phyloP scores from a whole-genome alignment of 257 asterid genomes.

The Paraleonurus japonicus region DNA sequence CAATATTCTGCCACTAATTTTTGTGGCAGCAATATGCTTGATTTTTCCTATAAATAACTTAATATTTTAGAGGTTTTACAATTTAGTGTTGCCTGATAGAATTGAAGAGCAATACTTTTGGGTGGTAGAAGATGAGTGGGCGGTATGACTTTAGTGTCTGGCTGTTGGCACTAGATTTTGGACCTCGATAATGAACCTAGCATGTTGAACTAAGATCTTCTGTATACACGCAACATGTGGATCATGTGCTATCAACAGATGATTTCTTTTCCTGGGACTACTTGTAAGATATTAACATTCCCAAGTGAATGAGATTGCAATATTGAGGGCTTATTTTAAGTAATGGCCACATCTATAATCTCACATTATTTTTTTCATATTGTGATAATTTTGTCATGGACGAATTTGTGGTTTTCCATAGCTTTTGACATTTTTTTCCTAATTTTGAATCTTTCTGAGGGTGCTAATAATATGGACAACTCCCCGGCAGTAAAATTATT shows the following conservation, averaged over 20 bases:
- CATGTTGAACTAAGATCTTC: neutral
- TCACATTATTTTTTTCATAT: neutral
- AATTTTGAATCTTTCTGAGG: neutral
- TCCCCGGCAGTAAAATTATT: neutral
- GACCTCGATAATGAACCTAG: neutral
- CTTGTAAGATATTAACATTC: neutral
- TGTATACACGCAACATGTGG: neutral
- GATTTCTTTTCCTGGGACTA: neutral
- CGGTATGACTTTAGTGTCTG: no score
- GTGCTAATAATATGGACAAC: neutral
- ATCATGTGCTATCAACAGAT: neutral
- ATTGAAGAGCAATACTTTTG: neutral
- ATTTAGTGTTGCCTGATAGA: neutral
- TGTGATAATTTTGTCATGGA: neutral
- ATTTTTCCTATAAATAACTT: neutral
- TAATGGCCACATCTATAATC: neutral
- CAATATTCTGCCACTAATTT: slow-evolving; percentile 1
- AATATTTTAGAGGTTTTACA: neutral
- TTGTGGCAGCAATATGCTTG: slow-evolving; percentile 3
- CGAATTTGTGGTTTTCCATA: neutral
- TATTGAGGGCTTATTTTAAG: neutral
- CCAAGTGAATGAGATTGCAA: neutral
- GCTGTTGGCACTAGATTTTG: no score
- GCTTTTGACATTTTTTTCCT: neutral
- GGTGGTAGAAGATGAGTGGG: neutral